Base-by-base conservation (phyloP, 306 rosid species). In the Hylodesmum podocarpum region DNA sequence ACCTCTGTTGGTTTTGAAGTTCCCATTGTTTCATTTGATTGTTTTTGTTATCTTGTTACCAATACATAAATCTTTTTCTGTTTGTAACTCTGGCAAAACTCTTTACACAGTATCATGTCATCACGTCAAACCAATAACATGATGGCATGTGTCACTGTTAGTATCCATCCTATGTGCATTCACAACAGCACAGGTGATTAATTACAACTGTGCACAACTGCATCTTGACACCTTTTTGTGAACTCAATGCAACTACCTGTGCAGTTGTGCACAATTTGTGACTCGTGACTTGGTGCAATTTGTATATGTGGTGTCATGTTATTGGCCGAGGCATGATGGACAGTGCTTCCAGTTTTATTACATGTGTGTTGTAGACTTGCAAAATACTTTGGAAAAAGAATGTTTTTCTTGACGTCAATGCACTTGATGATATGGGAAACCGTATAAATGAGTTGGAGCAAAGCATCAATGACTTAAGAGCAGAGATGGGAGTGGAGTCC, bases 401-500 rank as follows among this genome's bases (percentile, higher is more conserved):
- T 78, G 83, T 80, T 89, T 78, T 89, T 65, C 89, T 95, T 95
- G 75, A 95, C 96, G 34, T 33, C 72, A 57, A 57, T 85, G 87
- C 84, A 95, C 99, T 95, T 37, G 98, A 95, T 75, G 99, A 95
- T 79, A 92, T 92, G 98, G 99, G 99, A 65, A 65, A 47, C 82
- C 97, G 99, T 47, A 96, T 96, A 70, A 91, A 86, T 57, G 99
- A 96, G 77, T 76, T 96, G 96, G 99, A 96, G 87, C 89, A 86
- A 66, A 96, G 98, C 90, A 87, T 96, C 81, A 91, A 82, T 7
- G 97, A 96, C 62, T 81, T 96, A 28, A 89, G 87, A 81, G 75
- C 92, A 41, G 99, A 95, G 87, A 95, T 95, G 93, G 99, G 99
- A 14, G 90, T 92, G 28, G 99, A 95, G 88, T 64, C 90, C 77